phyloP scores from a whole-genome alignment of 202 grass and related monocot genomes.

The Eragrostis tef region DNA sequence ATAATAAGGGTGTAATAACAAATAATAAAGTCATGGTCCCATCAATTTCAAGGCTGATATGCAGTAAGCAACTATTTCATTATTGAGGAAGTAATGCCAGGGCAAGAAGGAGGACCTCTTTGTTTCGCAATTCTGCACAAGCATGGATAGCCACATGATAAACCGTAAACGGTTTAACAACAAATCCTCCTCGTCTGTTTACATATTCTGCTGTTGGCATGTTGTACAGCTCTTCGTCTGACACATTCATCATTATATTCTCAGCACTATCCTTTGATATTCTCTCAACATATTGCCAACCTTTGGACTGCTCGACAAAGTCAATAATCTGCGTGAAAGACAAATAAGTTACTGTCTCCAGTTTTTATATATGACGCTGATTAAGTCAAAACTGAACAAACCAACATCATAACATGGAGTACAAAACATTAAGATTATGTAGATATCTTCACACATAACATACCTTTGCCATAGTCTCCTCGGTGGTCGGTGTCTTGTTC shows the following conservation, averaged over 20 bases:
- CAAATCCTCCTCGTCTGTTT: conserved; percentile 75
- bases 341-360: not conserved
- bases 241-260: conserved; percentile 99
- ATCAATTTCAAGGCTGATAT: not conserved
- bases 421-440: conserved; percentile 17
- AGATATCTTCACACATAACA: conserved; percentile 8
- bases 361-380: not conserved
- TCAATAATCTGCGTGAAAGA: conserved; percentile 75
- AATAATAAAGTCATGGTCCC: conserved; percentile 1
- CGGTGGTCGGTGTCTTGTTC: conserved; percentile 78
- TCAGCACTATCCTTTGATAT: conserved; percentile 70
- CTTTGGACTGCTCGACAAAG: conserved; percentile 91
- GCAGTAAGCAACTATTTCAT: conserved; percentile 31
- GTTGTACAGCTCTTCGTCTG: conserved; percentile 94
- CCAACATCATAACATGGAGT: not conserved
- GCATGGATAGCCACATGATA: conserved; percentile 94
- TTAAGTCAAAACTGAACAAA: not conserved
- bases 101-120: conserved; percentile 63
- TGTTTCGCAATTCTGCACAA: conserved; percentile 85
- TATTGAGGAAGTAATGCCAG: conserved; percentile 37
- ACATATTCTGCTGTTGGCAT: conserved; percentile 91
- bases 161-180: conserved; percentile 66
- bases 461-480: conserved; percentile 78
- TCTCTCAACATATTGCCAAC: conserved; percentile 85
- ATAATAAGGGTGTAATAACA: conserved; percentile 21